These are phyloP conservation scores for Acaromyces ingoldii DNA, from an alignment of 1,284 basidiomycete genomes.

Conservation along the genomic window DNA sequence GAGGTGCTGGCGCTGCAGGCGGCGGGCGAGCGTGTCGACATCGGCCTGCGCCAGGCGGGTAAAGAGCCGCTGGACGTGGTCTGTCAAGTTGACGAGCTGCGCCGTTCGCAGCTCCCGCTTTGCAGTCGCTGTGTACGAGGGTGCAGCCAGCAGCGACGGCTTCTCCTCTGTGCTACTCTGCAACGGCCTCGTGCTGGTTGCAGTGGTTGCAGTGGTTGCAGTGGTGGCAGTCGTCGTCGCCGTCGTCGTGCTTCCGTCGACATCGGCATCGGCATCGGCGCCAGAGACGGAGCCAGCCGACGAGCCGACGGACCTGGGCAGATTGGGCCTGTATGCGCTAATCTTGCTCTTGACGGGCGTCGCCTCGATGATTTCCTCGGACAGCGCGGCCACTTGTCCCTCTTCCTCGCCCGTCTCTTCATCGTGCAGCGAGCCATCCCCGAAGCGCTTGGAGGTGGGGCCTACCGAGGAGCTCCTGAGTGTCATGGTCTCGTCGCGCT, in stretches of 20 bases:
- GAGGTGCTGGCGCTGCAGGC: conserved; percentile 85
- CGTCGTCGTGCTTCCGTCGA: no score
- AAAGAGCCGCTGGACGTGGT: conserved; percentile 66
- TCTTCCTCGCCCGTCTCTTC: no score
- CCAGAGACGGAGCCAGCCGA: no score
- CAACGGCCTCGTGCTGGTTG: neutral
- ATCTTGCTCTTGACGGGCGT: no score
- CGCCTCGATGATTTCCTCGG: no score
- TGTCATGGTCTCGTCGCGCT: conserved; percentile 4
- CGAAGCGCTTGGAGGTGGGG: no score
- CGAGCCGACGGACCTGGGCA: no score
- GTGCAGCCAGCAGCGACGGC: neutral
- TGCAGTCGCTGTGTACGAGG: neutral
- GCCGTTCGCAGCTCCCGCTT: conserved; percentile 36
- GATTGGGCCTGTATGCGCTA: no score
- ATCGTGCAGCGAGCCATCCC: no score
- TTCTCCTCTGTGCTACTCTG: neutral
- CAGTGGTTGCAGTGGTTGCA: neutral
- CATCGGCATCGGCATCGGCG: no score
- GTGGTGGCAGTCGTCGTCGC: neutral
- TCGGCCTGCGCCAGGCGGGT: conserved; percentile 73
- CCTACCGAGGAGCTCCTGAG: no score
- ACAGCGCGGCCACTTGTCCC: no score
- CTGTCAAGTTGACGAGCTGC: conserved; percentile 62
- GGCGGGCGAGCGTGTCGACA: conserved; percentile 76